Evolutionary conservation across 2,329 filamentous ascomycete genomes (phyloP).

Genomic region (Emergomyces pasteurianus): DNA sequence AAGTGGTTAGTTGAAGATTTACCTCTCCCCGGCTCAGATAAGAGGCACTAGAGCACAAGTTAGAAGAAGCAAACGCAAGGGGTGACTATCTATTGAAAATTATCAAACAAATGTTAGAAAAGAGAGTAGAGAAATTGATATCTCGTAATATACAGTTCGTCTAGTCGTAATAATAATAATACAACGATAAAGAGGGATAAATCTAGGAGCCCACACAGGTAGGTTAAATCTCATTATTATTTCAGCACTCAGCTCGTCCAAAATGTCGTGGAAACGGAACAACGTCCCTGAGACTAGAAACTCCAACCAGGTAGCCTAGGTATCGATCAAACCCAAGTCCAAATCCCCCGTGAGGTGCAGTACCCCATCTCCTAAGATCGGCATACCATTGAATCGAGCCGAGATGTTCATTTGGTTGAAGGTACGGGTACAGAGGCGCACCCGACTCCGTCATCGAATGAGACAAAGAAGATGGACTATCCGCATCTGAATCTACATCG

Average conservation of each 20-base stretch:
- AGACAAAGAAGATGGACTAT: not conserved
- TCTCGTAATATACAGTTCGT: not conserved
- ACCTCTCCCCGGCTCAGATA: too few species aligned
- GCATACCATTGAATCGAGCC: slow-evolving; percentile 70
- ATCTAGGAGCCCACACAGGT: not conserved
- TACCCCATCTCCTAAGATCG: slow-evolving; percentile 81
- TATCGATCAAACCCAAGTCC: slow-evolving; percentile 83
- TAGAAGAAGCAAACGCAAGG: not conserved
- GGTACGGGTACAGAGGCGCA: slow-evolving; percentile 22
- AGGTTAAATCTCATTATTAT: too few species aligned
- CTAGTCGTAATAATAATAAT: not conserved
- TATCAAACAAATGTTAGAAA: not conserved
- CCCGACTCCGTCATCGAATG: slow-evolving; percentile 9
- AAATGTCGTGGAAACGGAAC: slow-evolving; percentile 69
- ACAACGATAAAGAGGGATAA: not conserved
- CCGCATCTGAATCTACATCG: slow-evolving; percentile 3
- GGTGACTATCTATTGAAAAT: too few species aligned
- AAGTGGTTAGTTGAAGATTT: too few species aligned
- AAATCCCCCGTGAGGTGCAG: slow-evolving; percentile 81
- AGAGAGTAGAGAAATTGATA: not conserved
- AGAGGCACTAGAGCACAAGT: not conserved
- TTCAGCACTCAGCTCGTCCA: slow-evolving; percentile 41
- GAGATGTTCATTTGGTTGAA: slow-evolving; percentile 27
- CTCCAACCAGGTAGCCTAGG: slow-evolving; percentile 69
- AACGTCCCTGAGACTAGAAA: slow-evolving; percentile 71